Base-by-base conservation (phyloP, 2,329 filamentous ascomycete genomes). In the Verticillium albo-atrum region DNA sequence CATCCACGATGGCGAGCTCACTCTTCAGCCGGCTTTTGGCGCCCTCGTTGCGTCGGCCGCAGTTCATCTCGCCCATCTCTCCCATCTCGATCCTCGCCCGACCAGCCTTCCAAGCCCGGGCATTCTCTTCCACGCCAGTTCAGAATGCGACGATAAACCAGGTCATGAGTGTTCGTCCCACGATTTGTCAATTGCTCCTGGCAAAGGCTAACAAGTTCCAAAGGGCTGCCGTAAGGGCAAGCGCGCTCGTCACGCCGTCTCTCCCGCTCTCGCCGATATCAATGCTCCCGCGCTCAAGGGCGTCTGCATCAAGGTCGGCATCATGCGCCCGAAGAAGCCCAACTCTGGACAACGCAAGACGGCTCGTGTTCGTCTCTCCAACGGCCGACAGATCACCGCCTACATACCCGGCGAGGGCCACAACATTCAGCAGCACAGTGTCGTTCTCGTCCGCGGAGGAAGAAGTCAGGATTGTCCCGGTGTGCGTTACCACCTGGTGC, bases 371-470 rank as follows among this genome's bases (percentile, higher is more conserved):
- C 83, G 93, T 67, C 80, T 99, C 72, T 95, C 90, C 61, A 93
- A 86, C 64, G 95, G 95, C 58, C 91, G 88, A 71, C 84, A 96
- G 61, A 82, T 99, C 63, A 97, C 92, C 61, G 91, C 91, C 27
- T 98, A 97, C 79, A 97, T 99, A 70, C 92, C 93, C 34, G 95
- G 95, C 57, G 94, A 98, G 84, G 94, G 95, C 55, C 95, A 99
- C 79, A 99, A 98, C 76, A 93, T 98, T 66, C 94, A 98, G 82
- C 95, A 98, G 83, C 96, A 99, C 81, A 96, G 90, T 68, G 95
- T 99, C 54, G 95, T 99, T 59, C 81, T 98, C 66, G 93, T 99
- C n/a, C 84, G 95, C 66, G 95, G 95, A 60, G 95, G 95, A 2
- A 84, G 95, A 72, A 88, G 87, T 65, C 95, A 98, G 84, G 95